A percentile compares a stretch with the other conserved stretches of the same genome.
Conservation (phyloP, 208 protist genomes). For the Lotmaria passim region DNA sequence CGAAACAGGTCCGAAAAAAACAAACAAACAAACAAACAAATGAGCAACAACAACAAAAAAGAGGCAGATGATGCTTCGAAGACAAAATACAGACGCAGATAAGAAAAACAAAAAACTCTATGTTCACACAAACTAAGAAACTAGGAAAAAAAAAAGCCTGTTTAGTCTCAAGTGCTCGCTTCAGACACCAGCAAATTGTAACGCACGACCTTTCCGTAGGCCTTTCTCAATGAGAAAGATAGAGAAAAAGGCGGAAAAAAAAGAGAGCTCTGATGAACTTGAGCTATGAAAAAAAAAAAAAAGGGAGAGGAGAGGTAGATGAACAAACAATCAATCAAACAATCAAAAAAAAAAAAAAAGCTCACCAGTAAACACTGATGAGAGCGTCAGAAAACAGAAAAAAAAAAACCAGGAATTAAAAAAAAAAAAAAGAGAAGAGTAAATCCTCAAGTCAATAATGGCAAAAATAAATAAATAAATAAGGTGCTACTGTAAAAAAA, state of each 20-base stretch:
- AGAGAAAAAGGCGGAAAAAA: slow-evolving; percentile 14
- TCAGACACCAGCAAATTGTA: too few relatives aligned
- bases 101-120: background rate
- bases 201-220: too few relatives aligned
- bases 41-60: background rate
- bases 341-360: slow-evolving; percentile 11
- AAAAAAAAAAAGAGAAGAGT: background rate
- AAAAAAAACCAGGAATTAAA: background rate
- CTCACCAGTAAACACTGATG: background rate
- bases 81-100: background rate
- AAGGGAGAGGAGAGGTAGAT: slow-evolving; percentile 1
- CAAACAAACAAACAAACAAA: slow-evolving; percentile 16
- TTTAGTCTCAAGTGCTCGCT: too few relatives aligned
- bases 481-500: too few relatives aligned
- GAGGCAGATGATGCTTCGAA: too few relatives aligned
- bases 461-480: too few relatives aligned
- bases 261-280: background rate
- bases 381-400: background rate
- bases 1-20: slow-evolving; percentile 10
- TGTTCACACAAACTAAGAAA: slow-evolving; percentile 4
- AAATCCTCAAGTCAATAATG: background rate
- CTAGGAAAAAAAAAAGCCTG: too few relatives aligned
- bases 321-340: background rate
- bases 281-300: background rate
- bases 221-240: too few relatives aligned